Conservation (phyloP, 768 basidiomycete species). For the Russula compacta region DNA sequence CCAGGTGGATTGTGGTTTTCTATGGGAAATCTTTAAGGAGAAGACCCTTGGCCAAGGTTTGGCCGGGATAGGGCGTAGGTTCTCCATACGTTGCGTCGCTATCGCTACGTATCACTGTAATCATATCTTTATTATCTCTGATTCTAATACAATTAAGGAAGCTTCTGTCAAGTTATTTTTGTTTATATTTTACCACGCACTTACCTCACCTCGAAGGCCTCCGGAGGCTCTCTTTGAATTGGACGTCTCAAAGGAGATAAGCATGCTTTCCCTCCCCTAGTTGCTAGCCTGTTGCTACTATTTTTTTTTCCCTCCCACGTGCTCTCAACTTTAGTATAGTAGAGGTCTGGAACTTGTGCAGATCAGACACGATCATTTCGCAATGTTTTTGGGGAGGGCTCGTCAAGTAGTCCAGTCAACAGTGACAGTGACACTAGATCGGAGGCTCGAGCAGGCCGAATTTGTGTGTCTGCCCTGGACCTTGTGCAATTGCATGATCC, state of each 20-base stretch:
- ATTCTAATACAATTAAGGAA: neutral
- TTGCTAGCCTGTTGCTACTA: constrained; percentile 1
- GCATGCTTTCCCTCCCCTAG: neutral
- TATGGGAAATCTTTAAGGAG: neutral
- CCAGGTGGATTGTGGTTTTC: neutral
- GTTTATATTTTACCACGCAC: neutral
- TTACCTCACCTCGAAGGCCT: neutral
- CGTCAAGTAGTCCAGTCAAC: neutral
- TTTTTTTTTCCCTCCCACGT: neutral
- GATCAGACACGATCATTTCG: neutral
- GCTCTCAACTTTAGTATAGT: neutral
- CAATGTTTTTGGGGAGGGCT: neutral
- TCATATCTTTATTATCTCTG: neutral
- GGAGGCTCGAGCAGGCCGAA: neutral
- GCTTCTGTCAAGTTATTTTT: neutral
- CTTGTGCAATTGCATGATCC: neutral
- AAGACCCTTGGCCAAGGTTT: neutral
- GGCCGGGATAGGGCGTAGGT: neutral
- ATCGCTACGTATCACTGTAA: neutral
- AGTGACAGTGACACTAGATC: too few species aligned
- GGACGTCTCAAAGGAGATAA: neutral
- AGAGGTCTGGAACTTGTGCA: neutral
- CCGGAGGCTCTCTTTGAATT: neutral
- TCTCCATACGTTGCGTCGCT: neutral
- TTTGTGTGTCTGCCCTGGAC: neutral